phyloP scores from a whole-genome alignment of 768 basidiomycete genomes.

The Suillus paluster region DNA sequence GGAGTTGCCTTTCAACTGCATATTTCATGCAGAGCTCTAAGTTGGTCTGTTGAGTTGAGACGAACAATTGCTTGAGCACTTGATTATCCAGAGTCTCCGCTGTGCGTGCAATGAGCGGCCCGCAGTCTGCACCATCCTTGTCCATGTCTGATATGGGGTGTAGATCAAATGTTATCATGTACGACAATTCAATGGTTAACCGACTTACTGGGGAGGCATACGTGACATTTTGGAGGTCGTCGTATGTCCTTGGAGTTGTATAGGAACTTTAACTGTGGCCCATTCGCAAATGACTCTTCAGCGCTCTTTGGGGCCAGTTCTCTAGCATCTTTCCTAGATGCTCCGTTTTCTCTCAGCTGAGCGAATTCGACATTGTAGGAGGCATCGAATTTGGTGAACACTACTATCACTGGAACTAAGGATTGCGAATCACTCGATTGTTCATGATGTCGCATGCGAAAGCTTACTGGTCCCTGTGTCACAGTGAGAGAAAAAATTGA shows the following conservation, averaged over 20 bases:
- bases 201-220: background rate
- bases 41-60: constrained; percentile 31
- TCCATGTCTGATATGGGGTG: background rate
- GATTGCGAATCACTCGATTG: background rate
- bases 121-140: constrained; percentile 15
- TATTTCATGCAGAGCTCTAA: too few relatives aligned
- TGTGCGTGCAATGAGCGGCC: constrained; percentile 24
- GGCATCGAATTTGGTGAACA: constrained; percentile 45
- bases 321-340: too few relatives aligned
- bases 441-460: background rate
- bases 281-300: too few relatives aligned
- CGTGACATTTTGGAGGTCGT: too few relatives aligned
- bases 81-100: constrained; percentile 20
- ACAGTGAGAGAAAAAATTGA: too few relatives aligned
- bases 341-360: constrained; percentile 15
- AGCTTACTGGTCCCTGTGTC: constrained; percentile 14
- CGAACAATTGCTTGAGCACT: constrained; percentile 23
- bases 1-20: constrained; percentile 1
- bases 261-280: too few relatives aligned
- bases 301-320: too few relatives aligned
- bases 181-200: background rate
- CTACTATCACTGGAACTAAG: constrained; percentile 41
- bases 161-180: background rate
- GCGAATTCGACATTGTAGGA: constrained; percentile 26
- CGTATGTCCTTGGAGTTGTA: too few relatives aligned